Percentiles rank a stretch among this genome's conserved stretches.
Evolutionary conservation across 2,329 filamentous ascomycete species (phyloP).

Genomic region (Calonectria crousiana): DNA sequence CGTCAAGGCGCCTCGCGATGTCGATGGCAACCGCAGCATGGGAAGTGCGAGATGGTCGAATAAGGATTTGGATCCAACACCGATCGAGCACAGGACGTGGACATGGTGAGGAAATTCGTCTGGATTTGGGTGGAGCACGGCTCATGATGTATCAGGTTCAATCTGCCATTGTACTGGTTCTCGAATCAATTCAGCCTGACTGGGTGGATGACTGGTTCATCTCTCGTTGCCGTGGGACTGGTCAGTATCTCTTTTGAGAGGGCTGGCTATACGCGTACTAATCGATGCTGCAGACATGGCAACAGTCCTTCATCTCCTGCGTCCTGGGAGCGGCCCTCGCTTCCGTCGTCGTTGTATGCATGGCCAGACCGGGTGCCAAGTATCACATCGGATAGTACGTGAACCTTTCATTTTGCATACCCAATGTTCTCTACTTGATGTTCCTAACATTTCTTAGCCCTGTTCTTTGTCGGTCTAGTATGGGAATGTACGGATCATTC

Average conservation of each 20-base stretch:
- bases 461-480: constrained; percentile 32
- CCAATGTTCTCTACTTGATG: neutral
- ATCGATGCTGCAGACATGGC: neutral
- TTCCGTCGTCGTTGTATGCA: neutral
- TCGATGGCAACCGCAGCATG: constrained; percentile 31
- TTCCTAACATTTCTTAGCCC: neutral
- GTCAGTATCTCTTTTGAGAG: neutral
- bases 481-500: constrained; percentile 50
- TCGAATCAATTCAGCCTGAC: constrained; percentile 44
- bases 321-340: neutral
- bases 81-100: constrained; percentile 44
- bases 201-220: constrained; percentile 46
- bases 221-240: constrained; percentile 44
- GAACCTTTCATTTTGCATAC: neutral
- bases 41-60: constrained; percentile 46
- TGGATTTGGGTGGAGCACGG: no score
- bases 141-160: constrained; percentile 20
- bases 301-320: constrained; percentile 1
- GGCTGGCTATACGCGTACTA: neutral
- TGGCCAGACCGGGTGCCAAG: neutral
- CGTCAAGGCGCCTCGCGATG: constrained; percentile 33
- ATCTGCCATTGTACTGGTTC: constrained; percentile 46
- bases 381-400: constrained; percentile 1
- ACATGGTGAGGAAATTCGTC: constrained; percentile 1
- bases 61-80: constrained; percentile 47